Evolutionary conservation across 352 stramenopile species (phyloP).

Genomic region (Pythium dissimile): DNA sequence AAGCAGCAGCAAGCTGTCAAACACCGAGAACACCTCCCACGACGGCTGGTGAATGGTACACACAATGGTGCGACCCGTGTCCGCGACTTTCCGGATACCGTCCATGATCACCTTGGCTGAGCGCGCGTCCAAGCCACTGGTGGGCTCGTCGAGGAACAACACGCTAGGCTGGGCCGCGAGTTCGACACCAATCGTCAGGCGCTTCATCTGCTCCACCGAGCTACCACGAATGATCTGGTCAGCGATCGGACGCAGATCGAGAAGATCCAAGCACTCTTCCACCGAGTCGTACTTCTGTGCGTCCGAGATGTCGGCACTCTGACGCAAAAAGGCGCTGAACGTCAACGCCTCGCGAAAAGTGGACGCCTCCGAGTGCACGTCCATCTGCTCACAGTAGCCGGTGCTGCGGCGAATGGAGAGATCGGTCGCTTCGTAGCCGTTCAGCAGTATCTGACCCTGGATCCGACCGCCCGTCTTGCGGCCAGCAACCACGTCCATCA

Average conservation of each 20-base stretch:
- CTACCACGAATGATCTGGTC: slow-evolving; percentile 30
- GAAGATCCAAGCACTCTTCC: slow-evolving; percentile 28
- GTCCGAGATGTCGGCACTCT: slow-evolving; percentile 19
- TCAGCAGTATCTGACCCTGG: slow-evolving; percentile 81
- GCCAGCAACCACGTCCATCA: slow-evolving; percentile 93
- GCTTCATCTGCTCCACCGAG: slow-evolving; percentile 41
- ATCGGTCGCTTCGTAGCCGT: slow-evolving; percentile 75
- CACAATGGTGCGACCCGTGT: slow-evolving; percentile 16
- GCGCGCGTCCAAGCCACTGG: slow-evolving; percentile 72
- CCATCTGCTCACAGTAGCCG: slow-evolving; percentile 39
- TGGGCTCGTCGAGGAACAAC: slow-evolving; percentile 74
- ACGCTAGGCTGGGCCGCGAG: slow-evolving; percentile 72
- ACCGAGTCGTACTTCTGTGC: slow-evolving; percentile 33
- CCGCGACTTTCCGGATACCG: slow-evolving; percentile 72
- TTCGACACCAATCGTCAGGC: slow-evolving; percentile 41
- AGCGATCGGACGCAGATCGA: slow-evolving; percentile 26
- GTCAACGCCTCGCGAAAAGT: neutral
- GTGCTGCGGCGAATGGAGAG: slow-evolving; percentile 33
- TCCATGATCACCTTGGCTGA: slow-evolving; percentile 71
- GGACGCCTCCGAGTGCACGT: neutral
- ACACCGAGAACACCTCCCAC: slow-evolving; percentile 13
- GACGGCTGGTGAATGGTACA: slow-evolving; percentile 19
- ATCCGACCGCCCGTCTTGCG: slow-evolving; percentile 88
- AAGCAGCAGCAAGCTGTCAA: slow-evolving; percentile 14
- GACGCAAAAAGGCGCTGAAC: neutral